Conservation (phyloP, 2,329 filamentous ascomycete species). For the Epichloe sylvatica region DNA sequence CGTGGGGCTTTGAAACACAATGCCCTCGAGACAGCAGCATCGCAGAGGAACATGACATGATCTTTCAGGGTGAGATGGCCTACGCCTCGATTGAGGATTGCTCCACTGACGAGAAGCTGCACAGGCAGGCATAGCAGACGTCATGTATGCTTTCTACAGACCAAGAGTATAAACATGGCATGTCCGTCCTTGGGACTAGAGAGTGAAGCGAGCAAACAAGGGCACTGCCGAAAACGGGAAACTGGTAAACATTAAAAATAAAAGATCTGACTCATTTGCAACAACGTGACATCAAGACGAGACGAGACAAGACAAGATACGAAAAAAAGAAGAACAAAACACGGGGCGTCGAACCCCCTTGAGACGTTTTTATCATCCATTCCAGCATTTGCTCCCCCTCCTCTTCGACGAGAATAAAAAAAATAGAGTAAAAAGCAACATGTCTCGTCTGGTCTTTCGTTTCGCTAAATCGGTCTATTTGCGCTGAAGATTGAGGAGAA, state of each 20-base stretch:
- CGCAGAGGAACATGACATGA: no score
- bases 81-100: no score
- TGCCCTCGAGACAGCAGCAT: no score
- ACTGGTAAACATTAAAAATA: background rate
- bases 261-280: background rate
- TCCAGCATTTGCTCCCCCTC: background rate
- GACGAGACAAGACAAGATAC: background rate
- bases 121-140: no score
- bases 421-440: conserved; percentile 1
- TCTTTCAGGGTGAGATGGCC: no score
- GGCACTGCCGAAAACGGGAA: background rate
- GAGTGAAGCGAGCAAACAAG: no score
- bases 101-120: no score
- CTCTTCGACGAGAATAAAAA: background rate
- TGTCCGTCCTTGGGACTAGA: no score
- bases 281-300: background rate
- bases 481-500: conserved; percentile 1
- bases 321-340: background rate
- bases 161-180: no score
- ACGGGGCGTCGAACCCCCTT: background rate
- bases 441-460: background rate
- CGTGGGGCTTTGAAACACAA: no score
- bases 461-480: conserved; percentile 4
- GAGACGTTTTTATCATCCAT: background rate
- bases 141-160: no score